Evolutionary conservation across 495 filamentous ascomycete genomes (phyloP), one percentile per base, ranked within the genome.

Genomic region (Aspergillus asperescens): DNA sequence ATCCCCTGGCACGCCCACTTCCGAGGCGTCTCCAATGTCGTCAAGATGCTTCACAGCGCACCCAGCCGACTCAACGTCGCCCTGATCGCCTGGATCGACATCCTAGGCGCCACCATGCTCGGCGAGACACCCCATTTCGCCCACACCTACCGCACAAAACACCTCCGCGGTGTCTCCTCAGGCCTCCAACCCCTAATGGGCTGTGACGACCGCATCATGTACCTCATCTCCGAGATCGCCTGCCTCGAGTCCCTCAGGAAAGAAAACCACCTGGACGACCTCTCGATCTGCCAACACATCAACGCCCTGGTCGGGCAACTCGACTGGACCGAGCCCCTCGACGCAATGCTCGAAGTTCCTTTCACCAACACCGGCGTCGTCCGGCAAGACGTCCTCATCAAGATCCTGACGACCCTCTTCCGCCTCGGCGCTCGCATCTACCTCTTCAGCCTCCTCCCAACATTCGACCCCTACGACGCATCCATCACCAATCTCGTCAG

Each of bases 1-100:
- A 95, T 97, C 50, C 84, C 90, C 5, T 98, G 93, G 93, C 84
- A 86, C 68, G 85, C 90, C 58, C 93, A 98, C 71, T 96, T 96
- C 74, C 82, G 88, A 59, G 90, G 89, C 1, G 92, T 82, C 7
- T 80, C 83, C 50, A 87, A 81, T 44, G 76, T 96, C 7, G 84
- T 95, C 7, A 81, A 81, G 56, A 89, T 87, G 63, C 81, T 97
- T 12, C 84, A 90, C n/a, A 77, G 96, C 22, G 56, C 77, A 19
- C 79, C 81, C 20, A 80, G 83, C 5, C 83, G 88, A 16, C 94
- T 96, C 8, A 48, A 24, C 35, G 92, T 95, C 86, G 87, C 88
- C 0, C 73, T 98, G 32, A 86, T 87, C 4, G 73, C 90, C 13
- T 98, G 93, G 93, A 94, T 98, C 59, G 93, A 98, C 62, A 96